Percentiles rank a stretch among this genome's conserved stretches.
phyloP scores from a whole-genome alignment of 1,284 basidiomycete genomes.

The Omphalotus olearius region DNA sequence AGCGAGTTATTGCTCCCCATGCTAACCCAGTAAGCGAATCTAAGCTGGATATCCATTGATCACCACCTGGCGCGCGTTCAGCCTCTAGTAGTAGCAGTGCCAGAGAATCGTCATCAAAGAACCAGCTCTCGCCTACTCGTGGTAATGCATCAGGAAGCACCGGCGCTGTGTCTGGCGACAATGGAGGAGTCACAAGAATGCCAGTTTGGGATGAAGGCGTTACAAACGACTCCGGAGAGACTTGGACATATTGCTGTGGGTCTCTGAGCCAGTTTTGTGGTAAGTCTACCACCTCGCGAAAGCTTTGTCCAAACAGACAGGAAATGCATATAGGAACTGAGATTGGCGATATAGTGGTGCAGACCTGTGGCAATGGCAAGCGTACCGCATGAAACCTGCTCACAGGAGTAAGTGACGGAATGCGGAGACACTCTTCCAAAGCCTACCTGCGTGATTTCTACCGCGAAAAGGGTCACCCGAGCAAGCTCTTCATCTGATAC shows the following conservation, averaged over 20 bases:
- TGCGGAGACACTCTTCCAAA: neutral
- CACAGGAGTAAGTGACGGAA: neutral
- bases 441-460: conserved; percentile 8
- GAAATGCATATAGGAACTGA: conserved; percentile 9
- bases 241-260: neutral
- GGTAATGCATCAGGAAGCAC: neutral
- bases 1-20: conserved; percentile 10
- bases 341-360: conserved; percentile 9
- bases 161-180: neutral
- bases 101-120: conserved; percentile 4
- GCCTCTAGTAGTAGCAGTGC: conserved; percentile 3
- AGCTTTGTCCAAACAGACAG: conserved; percentile 4
- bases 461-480: neutral
- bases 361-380: conserved; percentile 4
- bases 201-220: conserved; percentile 3
- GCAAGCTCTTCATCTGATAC: neutral
- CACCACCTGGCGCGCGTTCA: neutral
- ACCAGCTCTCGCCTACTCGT: conserved; percentile 3
- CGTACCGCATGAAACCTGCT: conserved; percentile 13
- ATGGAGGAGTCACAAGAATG: neutral
- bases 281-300: neutral
- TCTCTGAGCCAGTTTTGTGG: conserved; percentile 5
- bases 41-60: conserved; percentile 8
- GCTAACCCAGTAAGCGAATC: conserved; percentile 12
- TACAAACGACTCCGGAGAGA: neutral